Evolutionary conservation across 1,139 yeast genomes (phyloP), one percentile per base, ranked within the genome.

Genomic region (Ogataea hybrid): DNA sequence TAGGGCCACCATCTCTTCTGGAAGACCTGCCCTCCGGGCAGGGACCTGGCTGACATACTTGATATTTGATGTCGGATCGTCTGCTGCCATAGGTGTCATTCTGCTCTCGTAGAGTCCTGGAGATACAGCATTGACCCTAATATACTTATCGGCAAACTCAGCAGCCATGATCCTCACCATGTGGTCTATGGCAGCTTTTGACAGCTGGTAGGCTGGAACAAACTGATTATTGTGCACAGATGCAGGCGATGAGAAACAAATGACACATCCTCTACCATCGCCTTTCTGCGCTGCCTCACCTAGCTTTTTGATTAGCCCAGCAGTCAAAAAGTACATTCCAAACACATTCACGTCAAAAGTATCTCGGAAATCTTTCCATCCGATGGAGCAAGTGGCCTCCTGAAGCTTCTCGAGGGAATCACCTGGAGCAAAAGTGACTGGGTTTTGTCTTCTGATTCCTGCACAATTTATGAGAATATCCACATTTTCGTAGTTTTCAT

Each of bases 361-460:
- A 25, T 51, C 49, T 28, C 47, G 30, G 37, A 52, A 52, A 31
- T 51, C 54, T 3, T 37, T 36, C 54, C 56, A 52, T 3, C 37
- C 35, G 16, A 52, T 51, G 9, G 56, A 52, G 29, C 42, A 42
- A 7, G 56, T 28, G 5, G 55, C 53, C 23, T 50, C 52, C 3
- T 40, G 45, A 1, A 52, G 42, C 23, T 46, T 45, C 18, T 52
- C 53, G 2, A 52, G 37, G 3, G 53, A 27, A 29, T 51, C 50
- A n/a, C 56, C 56, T 1, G 53, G 55, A 4, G 33, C 28, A 32
- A 51, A 52, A 2, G 42, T 32, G 9, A 38, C 31, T 10, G 46
- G 34, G 31, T 52, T 50, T 27, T 52, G 56, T 31, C 52, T 48
- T 28, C 54, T 17, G 10, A 52, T 48, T 20, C 54, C 74, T 73